Base-by-base conservation (phyloP, 495 filamentous ascomycete species). In the Collariella sp. region DNA sequence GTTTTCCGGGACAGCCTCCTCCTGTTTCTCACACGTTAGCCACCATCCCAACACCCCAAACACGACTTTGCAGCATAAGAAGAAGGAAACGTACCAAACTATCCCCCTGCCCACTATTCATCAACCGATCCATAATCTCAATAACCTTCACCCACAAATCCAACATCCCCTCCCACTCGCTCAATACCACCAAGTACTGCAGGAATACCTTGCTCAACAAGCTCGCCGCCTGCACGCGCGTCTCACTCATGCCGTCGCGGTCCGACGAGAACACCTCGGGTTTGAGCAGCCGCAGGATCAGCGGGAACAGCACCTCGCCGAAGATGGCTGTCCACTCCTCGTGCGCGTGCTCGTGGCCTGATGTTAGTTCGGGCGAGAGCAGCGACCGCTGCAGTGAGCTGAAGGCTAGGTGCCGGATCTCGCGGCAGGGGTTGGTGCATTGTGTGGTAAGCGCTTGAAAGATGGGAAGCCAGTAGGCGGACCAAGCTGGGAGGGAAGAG, bases 401-500 rank as follows among this genome's bases (percentile, higher is more conserved):
- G 57, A 97, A 84, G 10, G 93, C 86, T 63, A 93, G 81, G 58
- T 91, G 85, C 2, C 93, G 83, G 45, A 99, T 89, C 66, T 95
- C 90, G 40, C 93, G 88, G 65, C 90, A 96, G 7, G 94, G 91
- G 63, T 97, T 99, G 56, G 87, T 85, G 71, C 89, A 96, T 71
- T 98, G 93, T 9, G 80, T 80, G 9, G 87, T 93, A 26, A 97
- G 72, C 12, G 88, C 84, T 55, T 86, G 81, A 72, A 98, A 91
- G 31, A 97, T 91, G 20, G 91, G 94, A 15, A 90, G 84, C 93
- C 93, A 99, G 67, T 99, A 99, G 13, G 94, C 88, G 29, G 88
- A 87, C 93, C 93, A 99, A 34, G 93, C 93, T 89, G 57, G 46
- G 26, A 18, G 38, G 0, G 15, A 3, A 18, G 15, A n/a, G 6